Evolutionary conservation across 2,329 filamentous ascomycete species (phyloP).

Genomic region (Aspergillus sergii): DNA sequence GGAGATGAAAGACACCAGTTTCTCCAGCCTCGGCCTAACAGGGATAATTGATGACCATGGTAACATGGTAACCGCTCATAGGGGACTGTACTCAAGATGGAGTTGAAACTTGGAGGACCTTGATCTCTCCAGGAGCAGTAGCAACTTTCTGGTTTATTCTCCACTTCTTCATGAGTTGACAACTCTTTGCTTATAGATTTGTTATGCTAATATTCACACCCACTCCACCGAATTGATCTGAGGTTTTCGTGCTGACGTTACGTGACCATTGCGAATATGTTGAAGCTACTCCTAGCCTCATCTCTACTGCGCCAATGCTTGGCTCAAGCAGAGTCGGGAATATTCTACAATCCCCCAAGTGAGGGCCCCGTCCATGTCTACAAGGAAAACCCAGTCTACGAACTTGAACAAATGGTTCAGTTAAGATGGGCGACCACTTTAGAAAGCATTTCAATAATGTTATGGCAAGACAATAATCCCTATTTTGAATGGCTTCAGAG

Average conservation of each 20-base stretch:
- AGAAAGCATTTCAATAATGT: background rate
- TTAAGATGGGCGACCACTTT: constrained; percentile 4
- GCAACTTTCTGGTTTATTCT: background rate
- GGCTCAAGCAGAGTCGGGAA: background rate
- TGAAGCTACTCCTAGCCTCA: background rate
- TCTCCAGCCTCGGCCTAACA: background rate
- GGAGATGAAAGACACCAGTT: background rate
- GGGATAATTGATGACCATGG: background rate
- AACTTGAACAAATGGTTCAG: constrained; percentile 1
- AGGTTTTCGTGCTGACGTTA: background rate
- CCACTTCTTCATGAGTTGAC: background rate
- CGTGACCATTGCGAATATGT: background rate
- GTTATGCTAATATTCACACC: background rate
- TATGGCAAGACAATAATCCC: constrained; percentile 6
- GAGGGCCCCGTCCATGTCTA: background rate
- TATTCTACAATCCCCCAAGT: constrained; percentile 4
- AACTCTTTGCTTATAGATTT: background rate
- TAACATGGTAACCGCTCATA: background rate
- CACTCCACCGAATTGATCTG: background rate
- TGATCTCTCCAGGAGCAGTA: background rate
- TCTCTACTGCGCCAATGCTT: background rate
- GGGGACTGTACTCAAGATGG: background rate
- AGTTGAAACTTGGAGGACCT: background rate
- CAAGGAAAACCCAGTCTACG: background rate
- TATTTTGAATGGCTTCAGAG: constrained; percentile 5